Percentiles rank a stretch among this genome's conserved stretches.
Conservation (phyloP, 225 moss, liverwort and hornwort genomes). For the Asterella californica region DNA sequence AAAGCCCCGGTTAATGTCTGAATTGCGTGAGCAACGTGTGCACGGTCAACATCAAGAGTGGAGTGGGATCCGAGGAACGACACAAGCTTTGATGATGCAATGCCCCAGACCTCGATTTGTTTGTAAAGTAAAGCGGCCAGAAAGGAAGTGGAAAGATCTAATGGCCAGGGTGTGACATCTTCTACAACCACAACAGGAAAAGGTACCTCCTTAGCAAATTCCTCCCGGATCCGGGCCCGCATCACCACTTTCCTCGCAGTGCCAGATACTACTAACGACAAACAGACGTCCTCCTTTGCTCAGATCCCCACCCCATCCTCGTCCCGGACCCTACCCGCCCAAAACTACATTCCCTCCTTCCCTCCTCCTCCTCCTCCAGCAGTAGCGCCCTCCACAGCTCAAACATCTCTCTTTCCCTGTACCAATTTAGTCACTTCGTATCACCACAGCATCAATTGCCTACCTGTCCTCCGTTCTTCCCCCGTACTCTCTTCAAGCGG, state of each 20-base stretch:
- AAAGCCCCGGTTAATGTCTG: neutral
- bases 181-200: conserved; percentile 5
- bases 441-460: neutral
- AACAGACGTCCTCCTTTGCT: neutral
- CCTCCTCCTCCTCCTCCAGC: neutral
- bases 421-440: neutral
- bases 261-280: conserved; percentile 14
- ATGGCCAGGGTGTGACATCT: neutral
- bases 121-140: neutral
- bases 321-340: neutral
- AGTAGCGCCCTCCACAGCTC: neutral
- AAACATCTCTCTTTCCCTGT: neutral
- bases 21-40: neutral
- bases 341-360: neutral
- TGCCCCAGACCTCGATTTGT: neutral
- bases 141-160: neutral
- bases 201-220: conserved; percentile 4
- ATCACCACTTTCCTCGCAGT: neutral
- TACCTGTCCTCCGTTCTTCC: neutral
- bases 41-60: neutral
- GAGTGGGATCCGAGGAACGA: neutral
- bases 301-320: neutral
- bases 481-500: neutral
- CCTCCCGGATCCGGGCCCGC: conserved; percentile 10
- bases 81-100: neutral